Evolutionary conservation across 1,284 basidiomycete species (phyloP).

Genomic region (Gomphus bonarii): DNA sequence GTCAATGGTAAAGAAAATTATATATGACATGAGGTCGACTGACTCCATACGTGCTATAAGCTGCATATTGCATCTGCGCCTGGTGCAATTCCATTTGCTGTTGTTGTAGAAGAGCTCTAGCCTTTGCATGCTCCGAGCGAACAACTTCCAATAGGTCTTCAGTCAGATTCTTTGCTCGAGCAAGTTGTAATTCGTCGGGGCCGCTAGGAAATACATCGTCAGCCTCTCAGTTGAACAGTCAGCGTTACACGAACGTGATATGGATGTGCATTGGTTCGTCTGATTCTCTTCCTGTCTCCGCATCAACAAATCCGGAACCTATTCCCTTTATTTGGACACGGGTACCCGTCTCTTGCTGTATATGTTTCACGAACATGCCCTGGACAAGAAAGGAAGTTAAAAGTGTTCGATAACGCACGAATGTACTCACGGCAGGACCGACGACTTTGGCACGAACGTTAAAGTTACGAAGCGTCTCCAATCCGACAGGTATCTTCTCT

Average conservation of each 20-base stretch:
- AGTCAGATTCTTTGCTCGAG: constrained; percentile 78
- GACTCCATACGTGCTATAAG: constrained; percentile 43
- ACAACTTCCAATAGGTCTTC: constrained; percentile 87
- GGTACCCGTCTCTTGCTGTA: constrained; percentile 92
- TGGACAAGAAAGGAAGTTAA: constrained; percentile 20
- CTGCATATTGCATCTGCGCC: constrained; percentile 68
- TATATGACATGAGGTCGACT: constrained; percentile 31
- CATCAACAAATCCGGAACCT: constrained; percentile 93
- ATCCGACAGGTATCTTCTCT: constrained; percentile 79
- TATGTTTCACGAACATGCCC: constrained; percentile 98
- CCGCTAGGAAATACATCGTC: constrained; percentile 38
- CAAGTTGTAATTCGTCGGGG: constrained; percentile 81
- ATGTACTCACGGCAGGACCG: constrained; percentile 67
- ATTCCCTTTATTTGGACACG: constrained; percentile 97
- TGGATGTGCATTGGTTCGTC: constrained; percentile 94
- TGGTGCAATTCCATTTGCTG: constrained; percentile 79
- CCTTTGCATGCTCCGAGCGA: constrained; percentile 77
- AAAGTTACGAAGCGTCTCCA: constrained; percentile 92
- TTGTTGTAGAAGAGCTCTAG: constrained; percentile 45
- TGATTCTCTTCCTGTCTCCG: constrained; percentile 84
- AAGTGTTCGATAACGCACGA: background rate
- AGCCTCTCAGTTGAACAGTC: background rate
- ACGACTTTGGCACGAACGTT: constrained; percentile 97
- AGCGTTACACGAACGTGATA: constrained; percentile 56
- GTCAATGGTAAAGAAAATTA: constrained; percentile 11